These are phyloP conservation scores for Fusarium duplospermum DNA, from an alignment of 2,329 filamentous ascomycete species.

Conservation along the genomic window DNA sequence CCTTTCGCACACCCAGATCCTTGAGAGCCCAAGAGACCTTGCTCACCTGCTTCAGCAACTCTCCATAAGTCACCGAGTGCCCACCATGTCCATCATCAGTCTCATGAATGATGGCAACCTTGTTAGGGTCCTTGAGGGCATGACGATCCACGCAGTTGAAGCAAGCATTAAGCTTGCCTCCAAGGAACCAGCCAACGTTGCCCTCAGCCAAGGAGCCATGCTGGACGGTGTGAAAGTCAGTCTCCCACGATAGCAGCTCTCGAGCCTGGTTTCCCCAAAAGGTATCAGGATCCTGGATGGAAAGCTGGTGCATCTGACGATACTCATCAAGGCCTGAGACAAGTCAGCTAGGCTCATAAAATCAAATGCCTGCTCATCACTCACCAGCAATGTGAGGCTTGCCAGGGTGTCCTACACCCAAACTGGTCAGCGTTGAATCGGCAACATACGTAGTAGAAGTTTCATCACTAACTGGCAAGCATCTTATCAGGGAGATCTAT, in stretches of 20 bases:
- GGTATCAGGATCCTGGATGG: constrained; percentile 83
- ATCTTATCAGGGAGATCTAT: constrained; percentile 36
- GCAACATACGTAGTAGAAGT: background rate
- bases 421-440: constrained; percentile 9
- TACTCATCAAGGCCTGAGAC: constrained; percentile 69
- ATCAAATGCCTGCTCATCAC: background rate
- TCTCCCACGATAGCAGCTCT: constrained; percentile 87
- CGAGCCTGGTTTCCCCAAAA: constrained; percentile 89
- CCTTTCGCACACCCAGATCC: constrained; percentile 92
- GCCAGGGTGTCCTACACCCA: constrained; percentile 29
- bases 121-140: constrained; percentile 88
- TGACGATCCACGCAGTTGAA: constrained; percentile 97
- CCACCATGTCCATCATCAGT: constrained; percentile 89
- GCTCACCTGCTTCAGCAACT: constrained; percentile 89
- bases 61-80: constrained; percentile 86
- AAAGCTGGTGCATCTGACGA: constrained; percentile 75
- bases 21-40: constrained; percentile 85
- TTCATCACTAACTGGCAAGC: constrained; percentile 31
- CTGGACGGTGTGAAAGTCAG: constrained; percentile 88
- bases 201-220: constrained; percentile 78
- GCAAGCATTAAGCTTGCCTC: constrained; percentile 89
- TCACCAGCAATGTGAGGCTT: constrained; percentile 35
- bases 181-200: constrained; percentile 91
- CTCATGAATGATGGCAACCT: constrained; percentile 94
- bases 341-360: background rate